phyloP scores from a whole-genome alignment of 345 rosid genomes.

The Salix udensis region DNA sequence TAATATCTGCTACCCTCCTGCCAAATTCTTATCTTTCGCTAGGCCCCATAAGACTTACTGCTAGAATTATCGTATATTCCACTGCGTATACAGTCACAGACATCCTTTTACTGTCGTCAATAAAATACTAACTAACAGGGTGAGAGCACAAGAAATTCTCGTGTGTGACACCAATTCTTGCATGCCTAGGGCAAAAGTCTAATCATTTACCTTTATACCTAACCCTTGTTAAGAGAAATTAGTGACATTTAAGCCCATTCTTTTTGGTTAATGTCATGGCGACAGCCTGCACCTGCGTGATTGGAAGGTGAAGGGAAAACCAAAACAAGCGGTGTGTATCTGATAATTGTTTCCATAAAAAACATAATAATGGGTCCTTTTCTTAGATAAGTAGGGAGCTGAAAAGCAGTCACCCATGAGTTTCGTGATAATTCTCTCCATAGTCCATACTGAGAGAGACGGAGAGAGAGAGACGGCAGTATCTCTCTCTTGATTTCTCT shows the following conservation, averaged over 20 bases:
- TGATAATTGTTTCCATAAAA: background rate
- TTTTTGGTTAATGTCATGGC: background rate
- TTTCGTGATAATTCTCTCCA: conserved; percentile 33
- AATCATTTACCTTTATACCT: background rate
- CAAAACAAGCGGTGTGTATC: background rate
- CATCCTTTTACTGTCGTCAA: conserved; percentile 38
- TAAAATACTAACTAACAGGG: background rate
- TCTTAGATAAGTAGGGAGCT: conserved; percentile 15
- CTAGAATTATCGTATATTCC: conserved; percentile 8
- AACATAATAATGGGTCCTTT: conserved; percentile 6
- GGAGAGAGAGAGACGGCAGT: conserved; percentile 1
- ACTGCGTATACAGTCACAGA: conserved; percentile 38
- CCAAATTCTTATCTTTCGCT: conserved; percentile 38
- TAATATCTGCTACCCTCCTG: conserved; percentile 17
- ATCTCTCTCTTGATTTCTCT: background rate
- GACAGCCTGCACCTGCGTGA: background rate
- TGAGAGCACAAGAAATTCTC: background rate
- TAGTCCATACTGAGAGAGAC: conserved; percentile 1
- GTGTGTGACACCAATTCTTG: background rate
- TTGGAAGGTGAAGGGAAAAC: background rate
- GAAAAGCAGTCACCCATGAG: conserved; percentile 32
- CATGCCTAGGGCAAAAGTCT: background rate
- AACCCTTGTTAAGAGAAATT: background rate
- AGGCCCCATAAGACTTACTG: conserved; percentile 40
- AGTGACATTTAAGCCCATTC: background rate